phyloP scores from a whole-genome alignment of 1,284 basidiomycete genomes.

The Tylopilus sp. region DNA sequence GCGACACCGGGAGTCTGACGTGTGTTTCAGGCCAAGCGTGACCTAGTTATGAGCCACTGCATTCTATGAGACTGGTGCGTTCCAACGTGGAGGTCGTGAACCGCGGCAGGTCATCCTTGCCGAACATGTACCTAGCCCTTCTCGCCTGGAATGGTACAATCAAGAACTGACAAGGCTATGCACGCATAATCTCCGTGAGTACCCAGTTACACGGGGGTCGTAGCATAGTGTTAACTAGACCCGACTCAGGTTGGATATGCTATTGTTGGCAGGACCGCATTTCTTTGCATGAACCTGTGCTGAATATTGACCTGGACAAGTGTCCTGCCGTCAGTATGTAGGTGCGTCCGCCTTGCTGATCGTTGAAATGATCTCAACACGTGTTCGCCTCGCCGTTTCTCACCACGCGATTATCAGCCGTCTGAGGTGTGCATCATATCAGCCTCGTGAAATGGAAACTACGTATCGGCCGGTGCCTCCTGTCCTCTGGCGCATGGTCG shows the following conservation, averaged over 20 bases:
- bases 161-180: constrained; percentile 15
- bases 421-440: constrained; percentile 32
- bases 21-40: background rate
- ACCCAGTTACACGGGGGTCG: background rate
- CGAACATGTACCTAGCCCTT: constrained; percentile 10
- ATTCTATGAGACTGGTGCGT: background rate
- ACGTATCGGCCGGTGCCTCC: constrained; percentile 18
- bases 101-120: background rate
- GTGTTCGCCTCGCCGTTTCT: constrained; percentile 29
- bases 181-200: constrained; percentile 23
- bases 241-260: background rate
- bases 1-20: background rate
- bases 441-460: constrained; percentile 22
- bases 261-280: constrained; percentile 4
- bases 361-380: constrained; percentile 19
- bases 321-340: constrained; percentile 5
- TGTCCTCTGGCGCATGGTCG: constrained; percentile 30
- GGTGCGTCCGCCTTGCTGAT: constrained; percentile 16
- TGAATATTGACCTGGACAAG: constrained; percentile 4
- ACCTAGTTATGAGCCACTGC: background rate
- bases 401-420: constrained; percentile 36
- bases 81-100: constrained; percentile 11
- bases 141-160: constrained; percentile 10
- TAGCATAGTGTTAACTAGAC: background rate
- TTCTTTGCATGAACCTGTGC: constrained; percentile 20